phyloP scores from a whole-genome alignment of 176 grass and related monocot genomes.

The Paspalum notatum region DNA sequence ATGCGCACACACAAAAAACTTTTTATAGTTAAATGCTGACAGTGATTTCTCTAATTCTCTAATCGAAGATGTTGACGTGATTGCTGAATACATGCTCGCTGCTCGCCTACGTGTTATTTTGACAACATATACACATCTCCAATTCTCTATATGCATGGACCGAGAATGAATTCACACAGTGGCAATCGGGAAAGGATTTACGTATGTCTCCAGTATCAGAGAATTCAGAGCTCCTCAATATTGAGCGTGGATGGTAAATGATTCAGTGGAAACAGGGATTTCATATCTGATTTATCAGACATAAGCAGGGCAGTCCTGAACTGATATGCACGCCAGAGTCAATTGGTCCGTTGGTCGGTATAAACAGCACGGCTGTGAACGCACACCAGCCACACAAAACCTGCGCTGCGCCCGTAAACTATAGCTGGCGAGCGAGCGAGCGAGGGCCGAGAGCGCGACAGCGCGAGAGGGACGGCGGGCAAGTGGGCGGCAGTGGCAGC shows the following conservation, averaged over 20 bases:
- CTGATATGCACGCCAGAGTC: too few relatives aligned
- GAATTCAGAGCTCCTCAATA: too few relatives aligned
- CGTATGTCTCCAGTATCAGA: not conserved
- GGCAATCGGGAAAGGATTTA: too few relatives aligned
- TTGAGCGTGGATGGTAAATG: not conserved
- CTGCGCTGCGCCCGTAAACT: not conserved
- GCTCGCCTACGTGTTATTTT: not conserved
- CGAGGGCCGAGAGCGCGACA: constrained; percentile 23
- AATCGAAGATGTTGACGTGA: not conserved
- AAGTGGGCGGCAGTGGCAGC: constrained; percentile 35
- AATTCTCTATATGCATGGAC: too few relatives aligned
- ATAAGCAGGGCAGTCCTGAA: not conserved
- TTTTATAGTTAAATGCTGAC: not conserved
- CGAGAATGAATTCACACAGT: too few relatives aligned
- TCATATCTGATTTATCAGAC: constrained; percentile 5
- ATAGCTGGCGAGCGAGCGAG: not conserved
- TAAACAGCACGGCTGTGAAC: constrained; percentile 3
- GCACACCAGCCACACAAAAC: constrained; percentile 28
- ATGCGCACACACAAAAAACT: not conserved
- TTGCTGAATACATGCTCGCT: not conserved
- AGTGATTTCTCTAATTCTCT: not conserved
- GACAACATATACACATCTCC: too few relatives aligned
- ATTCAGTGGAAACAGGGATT: not conserved
- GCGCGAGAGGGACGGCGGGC: constrained; percentile 30
- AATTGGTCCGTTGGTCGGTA: not conserved